Percentiles rank a stretch among this genome's conserved stretches.
These are phyloP conservation scores for Exophiala sp. DNA, from an alignment of 2,329 filamentous ascomycete genomes.

Conservation along the genomic window DNA sequence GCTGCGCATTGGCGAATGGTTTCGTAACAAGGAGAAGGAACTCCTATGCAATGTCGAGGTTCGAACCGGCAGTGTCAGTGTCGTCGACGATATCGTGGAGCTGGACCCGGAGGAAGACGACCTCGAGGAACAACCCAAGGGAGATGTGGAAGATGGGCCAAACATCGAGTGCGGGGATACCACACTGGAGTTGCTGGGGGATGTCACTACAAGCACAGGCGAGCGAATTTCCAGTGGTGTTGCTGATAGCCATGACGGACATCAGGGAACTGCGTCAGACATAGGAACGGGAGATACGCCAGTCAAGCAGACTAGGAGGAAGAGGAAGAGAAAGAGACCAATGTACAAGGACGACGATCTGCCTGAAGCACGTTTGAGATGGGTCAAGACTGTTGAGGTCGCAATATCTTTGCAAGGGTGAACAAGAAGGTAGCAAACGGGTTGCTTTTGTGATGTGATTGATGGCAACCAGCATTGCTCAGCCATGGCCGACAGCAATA, in stretches of 20 bases:
- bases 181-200: constrained; percentile 24
- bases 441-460: background rate
- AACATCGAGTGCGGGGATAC: constrained; percentile 24
- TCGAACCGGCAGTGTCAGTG: constrained; percentile 51
- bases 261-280: constrained; percentile 3
- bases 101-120: constrained; percentile 31
- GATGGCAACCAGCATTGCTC: no score
- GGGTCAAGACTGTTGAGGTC: constrained; percentile 45
- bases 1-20: constrained; percentile 51
- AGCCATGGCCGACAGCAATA: no score
- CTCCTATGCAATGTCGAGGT: constrained; percentile 48
- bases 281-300: constrained; percentile 17
- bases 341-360: constrained; percentile 34
- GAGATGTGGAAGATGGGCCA: constrained; percentile 11
- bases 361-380: constrained; percentile 42
- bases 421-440: no score
- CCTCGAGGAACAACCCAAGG: constrained; percentile 21
- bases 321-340: constrained; percentile 28
- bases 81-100: constrained; percentile 55
- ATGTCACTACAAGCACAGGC: constrained; percentile 7
- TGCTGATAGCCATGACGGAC: background rate
- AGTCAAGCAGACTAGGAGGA: constrained; percentile 29
- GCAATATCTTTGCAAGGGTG: constrained; percentile 37
- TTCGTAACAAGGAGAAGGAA: constrained; percentile 44
- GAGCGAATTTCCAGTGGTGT: background rate